Base-by-base conservation (phyloP, 2,329 filamentous ascomycete species). In the Colletotrichum sp. region DNA sequence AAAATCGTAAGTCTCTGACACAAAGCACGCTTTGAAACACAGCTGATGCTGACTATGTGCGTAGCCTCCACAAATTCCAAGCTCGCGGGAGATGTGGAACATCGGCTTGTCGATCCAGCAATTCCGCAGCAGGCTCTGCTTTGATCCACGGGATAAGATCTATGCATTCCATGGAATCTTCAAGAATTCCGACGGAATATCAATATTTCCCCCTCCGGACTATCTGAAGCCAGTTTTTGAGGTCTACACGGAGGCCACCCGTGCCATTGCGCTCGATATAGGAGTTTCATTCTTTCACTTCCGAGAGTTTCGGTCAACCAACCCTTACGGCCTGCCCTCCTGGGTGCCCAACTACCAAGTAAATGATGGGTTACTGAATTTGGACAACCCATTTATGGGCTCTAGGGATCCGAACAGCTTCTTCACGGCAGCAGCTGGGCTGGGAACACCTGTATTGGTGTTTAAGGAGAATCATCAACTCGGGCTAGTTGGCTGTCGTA, bases 281-380 rank as follows among this genome's bases (percentile, higher is more conserved):
- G 38, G 38, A n/a, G 0, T n/a, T 43, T 43, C 18, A 43, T 43
- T 43, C 38, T 0, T 43, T 1, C 38, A 43, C 16, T 43, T 43
- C 9, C 18, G 38, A 43, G 38, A 43, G 18, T 43, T n/a, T n/a
- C 38, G 38, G 0, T 43, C 38, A 43, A 43, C 1, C 38, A 43
- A 43, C 38, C 38, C 38, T n/a, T 0, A n/a, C 38, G 5, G 5
- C 0, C 38, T 43, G 16, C 38, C 38, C 0, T 43, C 38, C 18
- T 43, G 38, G 38, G 18, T 43, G 9, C 38, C 38, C 18, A 0
- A 43, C 38, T 43, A n/a, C 1, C 38, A 43, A 43, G 18, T n/a
- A 0, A 3, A 43, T 0, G 18, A 43, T 0, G 38, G 38, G 0
- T 10, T 43, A 0, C 38, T 43, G 38, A 0, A 10, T 3, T n/a